These are phyloP conservation scores for Candolleomyces eurysporus DNA, from an alignment of 768 basidiomycete genomes.

Conservation along the genomic window DNA sequence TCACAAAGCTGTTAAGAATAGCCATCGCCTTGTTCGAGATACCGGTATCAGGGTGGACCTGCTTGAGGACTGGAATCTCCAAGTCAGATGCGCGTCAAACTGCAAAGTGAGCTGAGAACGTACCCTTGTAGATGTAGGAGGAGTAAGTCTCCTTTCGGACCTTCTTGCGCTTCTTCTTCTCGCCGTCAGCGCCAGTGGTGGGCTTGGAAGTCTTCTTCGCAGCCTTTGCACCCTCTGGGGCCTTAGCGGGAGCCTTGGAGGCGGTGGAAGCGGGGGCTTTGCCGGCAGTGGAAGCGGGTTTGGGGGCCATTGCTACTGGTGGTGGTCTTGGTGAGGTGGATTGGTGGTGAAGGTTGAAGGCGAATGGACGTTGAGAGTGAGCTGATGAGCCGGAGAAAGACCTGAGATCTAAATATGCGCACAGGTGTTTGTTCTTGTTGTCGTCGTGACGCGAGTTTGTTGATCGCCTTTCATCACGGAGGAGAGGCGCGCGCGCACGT, in stretches of 20 bases:
- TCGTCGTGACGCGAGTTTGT: background rate
- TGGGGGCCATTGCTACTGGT: constrained; percentile 62
- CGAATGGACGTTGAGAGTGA: constrained; percentile 6
- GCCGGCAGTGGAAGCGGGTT: constrained; percentile 79
- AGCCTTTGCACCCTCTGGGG: constrained; percentile 59
- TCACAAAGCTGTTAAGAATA: constrained; percentile 94
- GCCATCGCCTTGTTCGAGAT: constrained; percentile 99
- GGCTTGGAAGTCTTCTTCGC: constrained; percentile 76
- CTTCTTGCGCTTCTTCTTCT: constrained; percentile 91
- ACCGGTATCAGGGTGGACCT: constrained; percentile 98
- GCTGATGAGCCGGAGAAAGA: background rate
- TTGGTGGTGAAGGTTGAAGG: constrained; percentile 27
- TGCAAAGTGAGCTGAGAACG: constrained; percentile 8
- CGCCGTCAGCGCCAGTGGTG: constrained; percentile 55
- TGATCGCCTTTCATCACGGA: background rate
- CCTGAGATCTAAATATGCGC: constrained; percentile 1
- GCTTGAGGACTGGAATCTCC: constrained; percentile 70
- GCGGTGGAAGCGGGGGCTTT: constrained; percentile 70
- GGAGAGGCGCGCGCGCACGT: constrained; percentile 5
- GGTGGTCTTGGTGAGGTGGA: constrained; percentile 22
- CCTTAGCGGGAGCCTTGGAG: constrained; percentile 73
- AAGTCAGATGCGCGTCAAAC: constrained; percentile 6
- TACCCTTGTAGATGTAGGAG: constrained; percentile 94
- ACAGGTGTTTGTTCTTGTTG: constrained; percentile 7
- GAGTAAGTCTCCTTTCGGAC: constrained; percentile 89